Percentiles rank a stretch among this genome's conserved stretches.
These are phyloP conservation scores for Diophrys appendiculata DNA, from an alignment of 73 alveolate species.

Conservation along the genomic window DNA sequence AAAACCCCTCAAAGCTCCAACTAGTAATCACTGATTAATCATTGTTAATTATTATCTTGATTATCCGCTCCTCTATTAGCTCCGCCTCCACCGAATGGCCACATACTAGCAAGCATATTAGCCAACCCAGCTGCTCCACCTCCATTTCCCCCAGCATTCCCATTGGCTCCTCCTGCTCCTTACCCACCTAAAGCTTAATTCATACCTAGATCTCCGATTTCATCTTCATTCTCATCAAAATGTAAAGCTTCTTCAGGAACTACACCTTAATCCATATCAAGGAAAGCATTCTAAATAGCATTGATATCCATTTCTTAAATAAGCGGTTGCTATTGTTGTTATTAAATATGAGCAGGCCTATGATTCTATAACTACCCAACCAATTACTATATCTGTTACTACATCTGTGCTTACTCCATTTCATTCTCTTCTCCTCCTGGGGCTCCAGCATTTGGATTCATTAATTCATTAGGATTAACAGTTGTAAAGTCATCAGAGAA, in stretches of 20 bases:
- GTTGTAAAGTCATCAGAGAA: slow-evolving; percentile 65
- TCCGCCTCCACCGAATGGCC: too few species aligned
- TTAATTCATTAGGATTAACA: slow-evolving; percentile 49
- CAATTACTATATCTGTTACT: neutral
- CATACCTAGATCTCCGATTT: neutral
- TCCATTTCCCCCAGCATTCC: too few species aligned
- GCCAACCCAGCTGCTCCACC: too few species aligned
- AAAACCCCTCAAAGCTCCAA: too few species aligned
- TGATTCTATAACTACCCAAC: neutral
- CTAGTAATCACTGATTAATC: too few species aligned
- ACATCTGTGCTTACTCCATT: neutral
- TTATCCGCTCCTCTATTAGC: too few species aligned
- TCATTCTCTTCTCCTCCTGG: slow-evolving; percentile 15
- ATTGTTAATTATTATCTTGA: too few species aligned
- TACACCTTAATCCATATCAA: slow-evolving; percentile 3
- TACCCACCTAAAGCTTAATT: too few species aligned
- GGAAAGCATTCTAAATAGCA: slow-evolving; percentile 2
- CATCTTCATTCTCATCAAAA: neutral
- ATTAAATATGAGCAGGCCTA: neutral
- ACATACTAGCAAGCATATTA: too few species aligned
- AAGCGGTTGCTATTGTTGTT: neutral
- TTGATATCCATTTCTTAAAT: slow-evolving; percentile 4
- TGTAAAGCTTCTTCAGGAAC: slow-evolving; percentile 1
- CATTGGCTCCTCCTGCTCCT: slow-evolving; percentile 3
- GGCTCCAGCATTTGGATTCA: slow-evolving; percentile 30